phyloP scores from a whole-genome alignment of 1,284 basidiomycete species.

The Ustilago tritici region DNA sequence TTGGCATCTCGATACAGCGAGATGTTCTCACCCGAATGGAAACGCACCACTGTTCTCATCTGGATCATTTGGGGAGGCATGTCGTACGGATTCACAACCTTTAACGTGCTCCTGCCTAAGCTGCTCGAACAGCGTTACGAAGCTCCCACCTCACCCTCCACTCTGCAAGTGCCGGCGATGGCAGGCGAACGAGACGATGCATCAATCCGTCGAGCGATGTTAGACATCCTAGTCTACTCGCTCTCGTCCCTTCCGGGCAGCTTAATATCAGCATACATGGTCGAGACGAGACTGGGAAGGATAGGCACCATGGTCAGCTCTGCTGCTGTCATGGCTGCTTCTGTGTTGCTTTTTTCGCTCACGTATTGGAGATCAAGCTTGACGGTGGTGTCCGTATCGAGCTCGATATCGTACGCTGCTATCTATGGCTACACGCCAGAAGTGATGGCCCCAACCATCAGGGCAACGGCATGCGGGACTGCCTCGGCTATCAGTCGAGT shows the following conservation, averaged over 20 bases:
- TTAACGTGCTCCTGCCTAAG: constrained; percentile 95
- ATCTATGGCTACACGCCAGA: constrained; percentile 67
- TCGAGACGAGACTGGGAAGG: constrained; percentile 82
- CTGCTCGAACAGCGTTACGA: constrained; percentile 73
- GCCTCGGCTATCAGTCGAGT: constrained; percentile 63
- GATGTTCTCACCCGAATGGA: constrained; percentile 85
- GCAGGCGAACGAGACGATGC: constrained; percentile 27
- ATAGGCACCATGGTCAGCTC: constrained; percentile 74
- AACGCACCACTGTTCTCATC: constrained; percentile 79
- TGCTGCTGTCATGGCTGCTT: constrained; percentile 47
- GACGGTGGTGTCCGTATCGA: constrained; percentile 55
- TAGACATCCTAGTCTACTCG: constrained; percentile 62
- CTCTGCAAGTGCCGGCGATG: neutral
- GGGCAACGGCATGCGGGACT: constrained; percentile 62
- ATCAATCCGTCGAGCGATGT: constrained; percentile 33
- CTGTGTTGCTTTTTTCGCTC: constrained; percentile 54
- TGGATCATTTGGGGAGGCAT: constrained; percentile 66
- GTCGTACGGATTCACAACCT: constrained; percentile 85
- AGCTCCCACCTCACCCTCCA: neutral
- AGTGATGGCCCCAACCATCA: constrained; percentile 59
- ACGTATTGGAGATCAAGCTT: constrained; percentile 30
- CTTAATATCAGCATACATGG: constrained; percentile 88
- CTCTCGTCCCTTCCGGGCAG: constrained; percentile 58
- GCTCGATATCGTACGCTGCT: constrained; percentile 65
- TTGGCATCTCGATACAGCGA: constrained; percentile 76